A percentile compares a stretch with the other conserved stretches of the same genome.
Conservation (phyloP, 805 yeast species). For the Wickerhamiella bombiphila region DNA sequence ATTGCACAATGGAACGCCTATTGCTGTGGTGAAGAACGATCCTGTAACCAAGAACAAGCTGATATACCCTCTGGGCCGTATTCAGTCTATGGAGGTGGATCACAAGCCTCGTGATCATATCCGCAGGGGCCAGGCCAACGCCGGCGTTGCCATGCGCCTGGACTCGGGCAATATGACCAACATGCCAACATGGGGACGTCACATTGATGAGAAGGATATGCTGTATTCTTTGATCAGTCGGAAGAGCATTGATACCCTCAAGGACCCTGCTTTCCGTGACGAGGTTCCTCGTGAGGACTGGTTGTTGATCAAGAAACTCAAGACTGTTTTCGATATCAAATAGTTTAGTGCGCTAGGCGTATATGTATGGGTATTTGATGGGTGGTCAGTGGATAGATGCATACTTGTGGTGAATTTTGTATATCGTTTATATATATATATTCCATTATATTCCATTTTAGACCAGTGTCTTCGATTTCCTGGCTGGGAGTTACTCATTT, state of each 20-base stretch:
- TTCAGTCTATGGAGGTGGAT: slow-evolving; percentile 86
- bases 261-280: slow-evolving; percentile 95
- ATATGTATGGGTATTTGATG: no score
- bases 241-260: slow-evolving; percentile 88
- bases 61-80: slow-evolving; percentile 65
- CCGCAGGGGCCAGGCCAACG: slow-evolving; percentile 88
- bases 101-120: slow-evolving; percentile 70
- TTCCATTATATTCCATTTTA: no score
- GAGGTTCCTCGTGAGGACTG: slow-evolving; percentile 91
- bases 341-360: no score
- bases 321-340: slow-evolving; percentile 74
- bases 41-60: slow-evolving; percentile 67
- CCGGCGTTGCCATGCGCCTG: slow-evolving; percentile 97
- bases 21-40: slow-evolving; percentile 80
- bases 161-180: slow-evolving; percentile 75
- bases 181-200: slow-evolving; percentile 98
- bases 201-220: slow-evolving; percentile 83
- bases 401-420: no score
- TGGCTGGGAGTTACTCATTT: no score
- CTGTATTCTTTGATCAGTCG: slow-evolving; percentile 83
- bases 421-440: no score
- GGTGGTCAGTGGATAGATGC: no score
- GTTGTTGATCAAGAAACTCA: slow-evolving; percentile 78
- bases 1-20: slow-evolving; percentile 84
- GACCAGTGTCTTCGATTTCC: no score